Base-by-base conservation (phyloP, 805 yeast genomes). In the Yarrowia sp. region DNA sequence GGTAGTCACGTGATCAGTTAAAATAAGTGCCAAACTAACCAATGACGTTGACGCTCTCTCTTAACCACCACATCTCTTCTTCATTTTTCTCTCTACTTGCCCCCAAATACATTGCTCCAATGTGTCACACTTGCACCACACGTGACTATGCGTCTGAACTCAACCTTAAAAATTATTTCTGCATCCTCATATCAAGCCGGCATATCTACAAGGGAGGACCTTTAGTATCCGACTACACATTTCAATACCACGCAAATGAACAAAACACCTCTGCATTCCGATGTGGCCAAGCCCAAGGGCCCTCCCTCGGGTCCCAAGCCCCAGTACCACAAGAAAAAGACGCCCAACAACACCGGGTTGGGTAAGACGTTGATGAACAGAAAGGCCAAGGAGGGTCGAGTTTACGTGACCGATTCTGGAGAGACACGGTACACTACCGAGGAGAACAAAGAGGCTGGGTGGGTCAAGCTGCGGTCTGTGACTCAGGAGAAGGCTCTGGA, bases 401-500 rank as follows among this genome's bases (percentile, higher is more conserved):
- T 71, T 32, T 72, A 70, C 26, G 67, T 69, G 22, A 89, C 90
- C 75, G 84, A 85, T 70, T 95, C 89, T 80, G 97, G 96, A 72
- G 96, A 90, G 75, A 85, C 91, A 36, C 83, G 97, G 74, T 92
- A 92, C 78, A 90, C 97, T 19, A 92, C 97, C 0, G 88, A 85
- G 73, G 94, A 91, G 75, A 89, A 88, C 73, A 90, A 86, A 73
- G 96, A 91, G 76, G 96, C 92, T 14, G 85, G 84, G 71, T 92
- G 97, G 96, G 96, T 91, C 65, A 91, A 92, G 72, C 81, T 95
- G 75, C 86, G 95, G 77, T 92, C 98, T 2, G 96, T 95, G 15
- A 95, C 98, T 0, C 98, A 95, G 75, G 98, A 95, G 77, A 86
- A 89, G 73, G 89, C 98, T 0, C 80, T 95, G 69, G 98, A 95